A percentile compares a stretch with the other conserved stretches of the same genome.
These are phyloP conservation scores for Picea engelmannii DNA, from an alignment of 83 land plant genomes.

Conservation along the genomic window DNA sequence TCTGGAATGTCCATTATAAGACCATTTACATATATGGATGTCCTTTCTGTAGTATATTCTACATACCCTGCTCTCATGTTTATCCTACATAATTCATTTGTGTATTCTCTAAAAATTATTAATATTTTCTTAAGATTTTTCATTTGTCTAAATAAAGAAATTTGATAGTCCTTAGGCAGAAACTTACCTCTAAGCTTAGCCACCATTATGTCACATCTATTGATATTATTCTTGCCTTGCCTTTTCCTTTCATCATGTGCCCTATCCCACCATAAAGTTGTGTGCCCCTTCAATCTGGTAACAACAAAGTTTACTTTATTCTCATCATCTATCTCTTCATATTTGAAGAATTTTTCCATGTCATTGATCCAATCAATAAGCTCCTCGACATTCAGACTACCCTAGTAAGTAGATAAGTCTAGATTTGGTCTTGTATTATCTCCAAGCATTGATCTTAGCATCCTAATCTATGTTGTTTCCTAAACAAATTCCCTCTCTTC, in stretches of 20 bases:
- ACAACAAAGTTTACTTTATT: too few species aligned
- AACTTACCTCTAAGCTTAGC: background rate
- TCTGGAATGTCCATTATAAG: background rate
- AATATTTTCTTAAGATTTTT: background rate
- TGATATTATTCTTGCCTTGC: background rate
- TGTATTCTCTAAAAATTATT: background rate
- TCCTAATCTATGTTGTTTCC: too few species aligned
- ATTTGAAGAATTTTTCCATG: too few species aligned
- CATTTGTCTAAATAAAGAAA: background rate
- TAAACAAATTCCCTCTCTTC: too few species aligned
- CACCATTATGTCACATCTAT: background rate
- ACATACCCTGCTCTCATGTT: background rate
- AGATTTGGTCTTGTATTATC: too few species aligned
- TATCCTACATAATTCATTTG: background rate
- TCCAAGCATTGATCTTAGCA: too few species aligned
- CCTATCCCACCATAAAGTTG: too few species aligned
- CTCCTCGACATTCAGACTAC: too few species aligned
- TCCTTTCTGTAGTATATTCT: background rate
- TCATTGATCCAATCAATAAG: too few species aligned
- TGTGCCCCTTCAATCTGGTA: too few species aligned
- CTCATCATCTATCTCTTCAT: too few species aligned
- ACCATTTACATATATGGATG: background rate
- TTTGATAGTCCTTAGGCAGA: background rate
- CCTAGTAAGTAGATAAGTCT: too few species aligned
- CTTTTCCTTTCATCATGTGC: background rate